Base-by-base conservation (phyloP, 306 rosid species). In the Citrullus mucosospermus region DNA sequence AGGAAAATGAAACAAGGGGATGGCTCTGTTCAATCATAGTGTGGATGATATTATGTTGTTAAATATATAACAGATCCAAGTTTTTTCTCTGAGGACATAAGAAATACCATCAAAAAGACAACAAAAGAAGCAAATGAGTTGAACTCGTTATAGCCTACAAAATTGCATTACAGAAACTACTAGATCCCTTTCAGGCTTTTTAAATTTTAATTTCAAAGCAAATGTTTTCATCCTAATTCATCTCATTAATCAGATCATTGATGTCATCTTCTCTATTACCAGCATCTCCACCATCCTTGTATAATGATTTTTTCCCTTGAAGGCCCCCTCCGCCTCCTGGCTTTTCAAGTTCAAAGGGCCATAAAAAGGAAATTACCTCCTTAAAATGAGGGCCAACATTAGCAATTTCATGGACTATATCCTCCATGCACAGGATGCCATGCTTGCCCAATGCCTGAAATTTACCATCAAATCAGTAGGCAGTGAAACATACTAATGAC, bases 371-470 rank as follows among this genome's bases (percentile, higher is more conserved):
- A 28, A 80, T 79, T 51, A 88, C 95, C 87, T 94, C 97, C 86
- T 88, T 87, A 36, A 92, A 94, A 82, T 92, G 94, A 20, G 90
- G 91, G 58, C 98, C 98, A 68, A 84, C 87, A 76, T 80, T 89
- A 18, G 86, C 84, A 65, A 94, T 84, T 81, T 94, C 89, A 82
- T 92, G 90, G 70, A 94, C 97, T 53, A 94, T 84, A 80, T 94
- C 98, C 87, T 94, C 98, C 38, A 94, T 41, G 86, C 98, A 94
- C 3, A 94, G 61, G 60, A 92, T 86, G 20, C 89, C 93, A 66
- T 78, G 41, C 82, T 92, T 79, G 0, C 95, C 97, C 69, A 94
- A 77, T 80, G 83, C 96, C 98, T 94, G 86, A 28, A 50, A 50
- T 48, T 50, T 50, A 72, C 44, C 34, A 68, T 41, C 54, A n/a